Conservation (phyloP, 1,284 basidiomycete species). For the Wallemia mellicola region DNA sequence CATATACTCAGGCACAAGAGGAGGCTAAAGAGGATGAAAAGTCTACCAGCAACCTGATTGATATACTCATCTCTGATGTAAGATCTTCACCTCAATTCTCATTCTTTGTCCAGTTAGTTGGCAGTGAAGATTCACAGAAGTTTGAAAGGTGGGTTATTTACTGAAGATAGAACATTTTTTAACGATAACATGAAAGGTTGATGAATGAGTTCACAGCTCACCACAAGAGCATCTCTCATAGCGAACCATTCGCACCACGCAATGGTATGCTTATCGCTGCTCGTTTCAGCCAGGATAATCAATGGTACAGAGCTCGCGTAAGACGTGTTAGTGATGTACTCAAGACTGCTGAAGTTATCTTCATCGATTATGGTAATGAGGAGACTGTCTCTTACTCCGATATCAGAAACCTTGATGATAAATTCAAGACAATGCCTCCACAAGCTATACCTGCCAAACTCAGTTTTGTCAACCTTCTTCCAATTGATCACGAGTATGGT, state of each 20-base stretch:
- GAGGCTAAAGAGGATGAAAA: constrained; percentile 24
- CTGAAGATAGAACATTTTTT: background rate
- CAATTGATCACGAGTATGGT: constrained; percentile 50
- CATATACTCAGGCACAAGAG: constrained; percentile 18
- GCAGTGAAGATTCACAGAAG: constrained; percentile 36
- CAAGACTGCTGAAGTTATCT: constrained; percentile 60
- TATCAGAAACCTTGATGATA: constrained; percentile 50
- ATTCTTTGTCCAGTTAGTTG: constrained; percentile 77
- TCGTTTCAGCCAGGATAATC: constrained; percentile 35
- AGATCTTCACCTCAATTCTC: constrained; percentile 39
- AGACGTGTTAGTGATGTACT: constrained; percentile 48
- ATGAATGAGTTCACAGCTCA: constrained; percentile 75
- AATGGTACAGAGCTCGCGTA: constrained; percentile 81
- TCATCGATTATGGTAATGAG: constrained; percentile 43
- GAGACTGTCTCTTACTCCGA: constrained; percentile 37
- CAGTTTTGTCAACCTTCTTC: constrained; percentile 45
- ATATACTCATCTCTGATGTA: constrained; percentile 71
- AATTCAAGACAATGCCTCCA: constrained; percentile 53
- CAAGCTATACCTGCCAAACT: constrained; percentile 21
- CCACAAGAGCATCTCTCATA: constrained; percentile 32
- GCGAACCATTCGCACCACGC: constrained; percentile 39
- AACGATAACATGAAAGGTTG: constrained; percentile 26
- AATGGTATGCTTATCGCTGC: constrained; percentile 66
- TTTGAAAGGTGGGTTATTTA: constrained; percentile 7
- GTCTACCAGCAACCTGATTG: constrained; percentile 27